These are phyloP conservation scores for Linum usitatissimum DNA, from an alignment of 345 rosid genomes.

Conservation along the genomic window DNA sequence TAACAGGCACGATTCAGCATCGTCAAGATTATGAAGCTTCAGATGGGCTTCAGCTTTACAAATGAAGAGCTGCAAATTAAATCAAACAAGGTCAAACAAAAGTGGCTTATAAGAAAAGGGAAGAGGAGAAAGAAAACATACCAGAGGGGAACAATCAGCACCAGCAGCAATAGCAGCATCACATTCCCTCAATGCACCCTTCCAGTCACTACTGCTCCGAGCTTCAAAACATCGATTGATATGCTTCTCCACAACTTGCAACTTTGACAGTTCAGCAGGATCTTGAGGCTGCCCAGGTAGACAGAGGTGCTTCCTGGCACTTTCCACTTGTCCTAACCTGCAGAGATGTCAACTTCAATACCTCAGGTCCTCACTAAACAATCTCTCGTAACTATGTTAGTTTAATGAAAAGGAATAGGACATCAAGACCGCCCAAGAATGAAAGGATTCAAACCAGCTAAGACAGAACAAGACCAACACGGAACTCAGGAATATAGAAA, in stretches of 20 bases:
- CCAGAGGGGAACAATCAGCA: conserved; percentile 83
- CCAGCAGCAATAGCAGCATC: conserved; percentile 73
- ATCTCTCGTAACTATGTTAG: conserved; percentile 3
- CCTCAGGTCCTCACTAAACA: not conserved
- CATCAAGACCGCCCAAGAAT: conserved; percentile 8
- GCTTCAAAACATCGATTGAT: conserved; percentile 59
- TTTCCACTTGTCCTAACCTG: conserved; percentile 90
- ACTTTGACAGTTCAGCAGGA: conserved; percentile 42
- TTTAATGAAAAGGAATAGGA: conserved; percentile 3
- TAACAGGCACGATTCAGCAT: conserved; percentile 45
- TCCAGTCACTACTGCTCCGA: conserved; percentile 70
- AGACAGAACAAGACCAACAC: no score
- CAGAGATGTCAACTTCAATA: conserved; percentile 18
- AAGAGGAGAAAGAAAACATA: conserved; percentile 12
- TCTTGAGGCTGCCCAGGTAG: conserved; percentile 46
- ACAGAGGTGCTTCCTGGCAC: conserved; percentile 52
- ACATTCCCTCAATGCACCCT: conserved; percentile 45
- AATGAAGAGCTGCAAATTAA: conserved; percentile 76
- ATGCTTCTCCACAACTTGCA: conserved; percentile 64
- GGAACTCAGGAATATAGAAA: not conserved
- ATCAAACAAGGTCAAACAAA: conserved; percentile 26
- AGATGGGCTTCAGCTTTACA: conserved; percentile 92
- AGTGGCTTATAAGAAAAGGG: not conserved
- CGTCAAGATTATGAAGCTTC: conserved; percentile 76
- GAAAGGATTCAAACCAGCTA: not conserved